Conservation (phyloP, 192 early-diverging fungal species). For the Rhizoclosmatium sp. region DNA sequence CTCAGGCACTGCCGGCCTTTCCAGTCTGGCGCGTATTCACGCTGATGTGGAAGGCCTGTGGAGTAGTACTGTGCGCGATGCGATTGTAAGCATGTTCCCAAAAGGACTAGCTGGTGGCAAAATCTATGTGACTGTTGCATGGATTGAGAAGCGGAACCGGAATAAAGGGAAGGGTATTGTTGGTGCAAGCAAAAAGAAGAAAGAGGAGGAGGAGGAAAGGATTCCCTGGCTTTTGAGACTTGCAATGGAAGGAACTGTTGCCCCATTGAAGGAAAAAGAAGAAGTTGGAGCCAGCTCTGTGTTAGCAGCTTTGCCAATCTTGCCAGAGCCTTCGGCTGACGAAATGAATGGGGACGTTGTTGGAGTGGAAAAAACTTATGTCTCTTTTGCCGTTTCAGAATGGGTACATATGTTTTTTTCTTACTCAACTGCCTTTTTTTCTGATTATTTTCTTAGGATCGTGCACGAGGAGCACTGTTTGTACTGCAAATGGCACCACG, state of each 20-base stretch:
- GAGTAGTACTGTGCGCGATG: constrained; percentile 45
- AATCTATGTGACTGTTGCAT: constrained; percentile 53
- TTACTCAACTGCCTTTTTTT: background rate
- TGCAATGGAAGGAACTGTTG: constrained; percentile 46
- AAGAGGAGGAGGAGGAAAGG: constrained; percentile 27
- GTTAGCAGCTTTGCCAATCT: background rate
- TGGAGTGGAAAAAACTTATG: constrained; percentile 38
- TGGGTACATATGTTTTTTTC: constrained; percentile 37
- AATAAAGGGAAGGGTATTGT: constrained; percentile 41
- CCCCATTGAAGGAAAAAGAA: constrained; percentile 31
- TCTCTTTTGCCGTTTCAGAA: constrained; percentile 49
- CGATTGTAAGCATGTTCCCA: constrained; percentile 33
- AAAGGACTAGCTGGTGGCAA: constrained; percentile 36
- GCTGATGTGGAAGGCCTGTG: constrained; percentile 49
- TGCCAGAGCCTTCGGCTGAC: background rate
- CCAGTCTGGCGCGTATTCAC: constrained; percentile 14
- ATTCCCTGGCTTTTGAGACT: constrained; percentile 49
- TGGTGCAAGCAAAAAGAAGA: constrained; percentile 28
- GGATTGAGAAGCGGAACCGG: constrained; percentile 57
- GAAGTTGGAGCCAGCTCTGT: constrained; percentile 4
- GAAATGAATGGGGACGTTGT: background rate
- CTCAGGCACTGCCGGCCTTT: background rate
- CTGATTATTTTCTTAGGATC: constrained; percentile 30
- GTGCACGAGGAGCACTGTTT: constrained; percentile 40
- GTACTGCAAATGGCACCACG: constrained; percentile 53